Evolutionary conservation across 495 filamentous ascomycete species (phyloP).

Genomic region (Tuber umbilicatum): DNA sequence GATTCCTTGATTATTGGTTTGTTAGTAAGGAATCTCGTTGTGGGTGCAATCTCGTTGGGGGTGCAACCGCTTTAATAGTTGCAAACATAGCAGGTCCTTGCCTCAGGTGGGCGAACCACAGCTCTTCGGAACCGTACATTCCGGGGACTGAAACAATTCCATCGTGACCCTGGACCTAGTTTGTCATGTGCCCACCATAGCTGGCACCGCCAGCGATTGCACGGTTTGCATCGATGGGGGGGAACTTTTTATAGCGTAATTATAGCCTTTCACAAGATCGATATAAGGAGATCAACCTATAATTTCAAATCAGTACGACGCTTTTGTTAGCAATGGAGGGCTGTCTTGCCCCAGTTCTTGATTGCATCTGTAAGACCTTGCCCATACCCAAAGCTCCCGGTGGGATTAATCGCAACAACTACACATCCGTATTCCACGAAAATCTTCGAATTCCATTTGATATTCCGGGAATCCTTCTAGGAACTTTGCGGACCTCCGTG

Average conservation of each 20-base stretch:
- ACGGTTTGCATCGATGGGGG: conserved; percentile 65
- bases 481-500: conserved; percentile 83
- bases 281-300: conserved; percentile 36
- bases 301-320: not conserved
- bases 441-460: conserved; percentile 80
- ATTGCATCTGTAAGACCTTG: conserved; percentile 73
- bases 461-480: conserved; percentile 77
- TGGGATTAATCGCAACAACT: conserved; percentile 64
- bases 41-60: no score
- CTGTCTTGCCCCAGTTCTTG: conserved; percentile 57
- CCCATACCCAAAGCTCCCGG: conserved; percentile 78
- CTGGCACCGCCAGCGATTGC: conserved; percentile 77
- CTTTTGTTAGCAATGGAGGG: conserved; percentile 7
- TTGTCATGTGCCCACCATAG: conserved; percentile 62
- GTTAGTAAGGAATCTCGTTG: no score
- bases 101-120: conserved; percentile 77
- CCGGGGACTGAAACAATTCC: conserved; percentile 73
- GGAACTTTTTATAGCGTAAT: conserved; percentile 64
- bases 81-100: conserved; percentile 6
- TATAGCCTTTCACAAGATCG: conserved; percentile 63
- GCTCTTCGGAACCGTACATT: conserved; percentile 64
- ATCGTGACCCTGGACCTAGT: conserved; percentile 67
- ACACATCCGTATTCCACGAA: conserved; percentile 82
- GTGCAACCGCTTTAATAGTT: no score
- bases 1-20: no score